Evolutionary conservation across 1,139 yeast species (phyloP), one percentile per base, ranked within the genome.

Genomic region (Hyphopichia khmerensis): DNA sequence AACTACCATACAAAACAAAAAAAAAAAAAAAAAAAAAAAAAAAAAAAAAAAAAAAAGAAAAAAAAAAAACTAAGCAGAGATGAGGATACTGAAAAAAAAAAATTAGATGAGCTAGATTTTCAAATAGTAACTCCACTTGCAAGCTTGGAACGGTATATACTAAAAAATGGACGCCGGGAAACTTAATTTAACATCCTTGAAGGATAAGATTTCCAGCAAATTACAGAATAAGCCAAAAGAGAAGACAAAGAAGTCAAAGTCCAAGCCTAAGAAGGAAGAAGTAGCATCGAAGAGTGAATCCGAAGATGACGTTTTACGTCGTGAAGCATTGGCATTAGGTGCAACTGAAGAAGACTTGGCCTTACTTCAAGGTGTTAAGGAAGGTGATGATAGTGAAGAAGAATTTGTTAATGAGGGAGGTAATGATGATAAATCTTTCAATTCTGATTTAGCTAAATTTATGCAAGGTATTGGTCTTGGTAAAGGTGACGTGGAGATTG

Each of bases 381-480:
- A 67, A 16, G 82, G 75, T n/a, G 86, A 79, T 33, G 79, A 68
- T 18, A 80, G 86, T 56, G 89, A 82, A 54, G 80, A 78, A 49
- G 89, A 83, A 51, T 82, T 82, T 48, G 72, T 58, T 18, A 70
- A 59, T 13, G 67, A 57, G 33, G 67, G 60, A 15, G 51, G 49
- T 3, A 65, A 62, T 17, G 59, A 59, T 14, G 91, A 82, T 44
- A 62, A 67, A 33, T 67, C 64, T 1, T 74, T 87, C 26, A 72
- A 75, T 13, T 60, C 67, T 31, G 96, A 88, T 45, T 69, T 89
- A 46, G 68, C 77, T 26, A 69, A 68, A 15, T 84, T 87, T 57
- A 82, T 90, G 82, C 76, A 78, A 48, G 79, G 75, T 27, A 77
- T 87, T 52, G 95, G 95, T 0, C 70, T 87, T 29, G 77, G 72